phyloP scores from a whole-genome alignment of 2,329 filamentous ascomycete species.

The Trichoderma semiorbis region DNA sequence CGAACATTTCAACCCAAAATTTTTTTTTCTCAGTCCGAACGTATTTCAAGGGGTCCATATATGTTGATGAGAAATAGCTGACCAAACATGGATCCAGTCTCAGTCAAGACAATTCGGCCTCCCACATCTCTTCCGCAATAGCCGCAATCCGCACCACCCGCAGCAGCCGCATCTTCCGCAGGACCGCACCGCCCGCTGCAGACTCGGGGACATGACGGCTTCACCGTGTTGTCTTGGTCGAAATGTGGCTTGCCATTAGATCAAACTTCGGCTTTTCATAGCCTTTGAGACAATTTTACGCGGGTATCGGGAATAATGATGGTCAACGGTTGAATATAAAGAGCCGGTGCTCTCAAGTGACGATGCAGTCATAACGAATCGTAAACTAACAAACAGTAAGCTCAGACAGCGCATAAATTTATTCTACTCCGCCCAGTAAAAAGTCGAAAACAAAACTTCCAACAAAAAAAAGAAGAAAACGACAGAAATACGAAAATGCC shows the following conservation, averaged over 20 bases:
- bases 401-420: background rate
- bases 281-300: background rate
- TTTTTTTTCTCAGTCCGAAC: background rate
- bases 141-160: constrained; percentile 3
- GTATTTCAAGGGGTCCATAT: background rate
- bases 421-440: background rate
- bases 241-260: background rate
- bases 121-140: background rate
- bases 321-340: background rate
- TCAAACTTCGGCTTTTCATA: background rate
- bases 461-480: background rate
- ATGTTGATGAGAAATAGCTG: constrained; percentile 1
- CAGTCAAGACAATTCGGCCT: background rate
- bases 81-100: background rate
- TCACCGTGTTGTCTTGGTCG: background rate
- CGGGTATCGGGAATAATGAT: background rate
- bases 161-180: background rate
- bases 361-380: background rate
- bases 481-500: background rate
- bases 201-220: background rate
- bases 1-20: background rate
- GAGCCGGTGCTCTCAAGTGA: background rate
- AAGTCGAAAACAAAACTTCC: background rate
- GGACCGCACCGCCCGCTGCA: background rate
- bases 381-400: background rate